Conservation (phyloP, 2,329 filamentous ascomycete species). For the Talaromyces rugulosus region DNA sequence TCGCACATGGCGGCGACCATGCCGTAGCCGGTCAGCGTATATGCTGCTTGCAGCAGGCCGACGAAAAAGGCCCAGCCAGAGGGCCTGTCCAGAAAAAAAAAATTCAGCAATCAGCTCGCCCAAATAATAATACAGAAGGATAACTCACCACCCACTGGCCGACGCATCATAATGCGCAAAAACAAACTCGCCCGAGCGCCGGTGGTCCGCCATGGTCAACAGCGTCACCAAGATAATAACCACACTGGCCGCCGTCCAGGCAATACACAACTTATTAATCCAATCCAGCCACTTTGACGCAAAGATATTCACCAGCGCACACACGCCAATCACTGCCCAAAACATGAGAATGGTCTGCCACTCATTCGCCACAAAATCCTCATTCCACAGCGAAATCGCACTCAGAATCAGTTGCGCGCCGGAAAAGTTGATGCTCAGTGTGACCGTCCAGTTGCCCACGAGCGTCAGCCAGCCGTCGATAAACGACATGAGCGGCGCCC, state of each 20-base stretch:
- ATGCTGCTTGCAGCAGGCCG: slow-evolving; percentile 60
- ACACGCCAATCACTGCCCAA: slow-evolving; percentile 66
- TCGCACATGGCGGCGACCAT: slow-evolving; percentile 71
- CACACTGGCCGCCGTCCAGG: slow-evolving; percentile 64
- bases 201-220: slow-evolving; percentile 57
- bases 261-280: slow-evolving; percentile 70
- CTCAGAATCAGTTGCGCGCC: slow-evolving; percentile 67
- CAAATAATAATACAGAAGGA: background rate
- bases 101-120: slow-evolving; percentile 9
- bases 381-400: slow-evolving; percentile 66
- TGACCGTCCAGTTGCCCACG: slow-evolving; percentile 70
- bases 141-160: slow-evolving; percentile 55
- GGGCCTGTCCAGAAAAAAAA: slow-evolving; percentile 39
- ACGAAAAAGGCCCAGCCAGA: slow-evolving; percentile 70
- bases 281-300: slow-evolving; percentile 59
- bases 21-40: slow-evolving; percentile 55
- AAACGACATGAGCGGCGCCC: slow-evolving; percentile 64
- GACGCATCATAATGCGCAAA: slow-evolving; percentile 66
- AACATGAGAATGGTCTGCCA: slow-evolving; percentile 70
- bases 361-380: slow-evolving; percentile 61
- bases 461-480: slow-evolving; percentile 69
- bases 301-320: slow-evolving; percentile 63
- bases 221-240: slow-evolving; percentile 63
- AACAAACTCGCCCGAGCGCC: slow-evolving; percentile 59
- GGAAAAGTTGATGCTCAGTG: slow-evolving; percentile 64